Conservation (phyloP, 106 monocot species). For the Dendrobium officinale region DNA sequence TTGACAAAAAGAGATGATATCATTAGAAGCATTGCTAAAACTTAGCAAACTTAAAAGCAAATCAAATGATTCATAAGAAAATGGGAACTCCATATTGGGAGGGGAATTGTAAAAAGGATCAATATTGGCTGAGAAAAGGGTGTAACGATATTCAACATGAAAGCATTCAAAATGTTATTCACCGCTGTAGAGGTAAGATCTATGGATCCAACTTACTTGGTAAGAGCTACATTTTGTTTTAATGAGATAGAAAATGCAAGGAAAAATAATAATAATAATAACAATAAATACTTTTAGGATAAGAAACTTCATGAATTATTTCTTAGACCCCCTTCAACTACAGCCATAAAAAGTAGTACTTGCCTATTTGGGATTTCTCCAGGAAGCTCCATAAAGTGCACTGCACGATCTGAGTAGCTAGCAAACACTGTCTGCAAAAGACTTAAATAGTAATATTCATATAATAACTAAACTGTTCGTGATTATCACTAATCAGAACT, state of each 20-base stretch:
- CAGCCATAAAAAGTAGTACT: conserved; percentile 2
- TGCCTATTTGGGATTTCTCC: conserved; percentile 98
- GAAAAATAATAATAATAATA: background rate
- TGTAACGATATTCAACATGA: background rate
- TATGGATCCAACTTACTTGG: background rate
- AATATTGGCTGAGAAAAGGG: background rate
- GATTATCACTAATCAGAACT: background rate
- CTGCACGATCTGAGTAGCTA: conserved; percentile 71
- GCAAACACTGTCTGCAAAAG: conserved; percentile 76
- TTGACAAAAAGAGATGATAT: background rate
- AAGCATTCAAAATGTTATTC: background rate
- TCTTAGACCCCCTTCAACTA: background rate
- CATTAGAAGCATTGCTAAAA: background rate
- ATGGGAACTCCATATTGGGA: background rate
- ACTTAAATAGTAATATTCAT: conserved; percentile 1
- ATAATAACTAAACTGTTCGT: background rate
- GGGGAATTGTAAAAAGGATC: background rate
- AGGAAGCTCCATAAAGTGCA: conserved; percentile 99
- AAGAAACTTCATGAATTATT: background rate
- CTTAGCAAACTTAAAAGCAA: background rate
- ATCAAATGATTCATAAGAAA: background rate
- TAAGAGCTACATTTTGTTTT: background rate
- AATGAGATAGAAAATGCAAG: background rate
- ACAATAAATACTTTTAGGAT: background rate
- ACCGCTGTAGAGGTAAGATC: background rate